Conservation (phyloP, 495 filamentous ascomycete genomes). For the Coniosporium apollinis region DNA sequence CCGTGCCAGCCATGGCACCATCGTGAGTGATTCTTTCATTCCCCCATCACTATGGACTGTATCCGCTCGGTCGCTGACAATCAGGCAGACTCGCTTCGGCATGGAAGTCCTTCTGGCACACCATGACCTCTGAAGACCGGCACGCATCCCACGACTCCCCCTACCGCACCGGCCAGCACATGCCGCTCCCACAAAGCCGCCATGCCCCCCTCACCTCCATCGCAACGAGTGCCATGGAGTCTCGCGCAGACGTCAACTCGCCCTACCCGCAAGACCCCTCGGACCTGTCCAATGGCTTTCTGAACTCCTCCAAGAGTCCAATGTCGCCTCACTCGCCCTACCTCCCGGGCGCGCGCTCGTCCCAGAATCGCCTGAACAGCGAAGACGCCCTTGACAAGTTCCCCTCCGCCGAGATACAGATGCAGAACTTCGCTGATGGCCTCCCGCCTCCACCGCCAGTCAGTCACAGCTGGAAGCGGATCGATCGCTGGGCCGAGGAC, state of each 20-base stretch:
- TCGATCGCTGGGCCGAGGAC: slow-evolving; percentile 84
- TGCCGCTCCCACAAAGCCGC: slow-evolving; percentile 23
- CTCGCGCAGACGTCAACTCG: slow-evolving; percentile 36
- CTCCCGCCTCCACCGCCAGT: slow-evolving; percentile 79
- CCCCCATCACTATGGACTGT: too few species aligned
- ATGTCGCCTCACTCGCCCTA: slow-evolving; percentile 52
- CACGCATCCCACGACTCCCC: slow-evolving; percentile 28
- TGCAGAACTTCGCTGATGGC: slow-evolving; percentile 91
- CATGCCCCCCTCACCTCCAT: slow-evolving; percentile 22
- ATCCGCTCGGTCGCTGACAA: too few species aligned
- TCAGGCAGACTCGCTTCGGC: slow-evolving; percentile 44
- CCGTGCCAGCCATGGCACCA: too few species aligned
- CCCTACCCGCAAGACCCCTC: slow-evolving; percentile 42
- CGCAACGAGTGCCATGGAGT: slow-evolving; percentile 52
- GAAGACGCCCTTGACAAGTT: slow-evolving; percentile 47
- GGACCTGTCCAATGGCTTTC: slow-evolving; percentile 33
- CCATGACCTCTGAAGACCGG: slow-evolving; percentile 55
- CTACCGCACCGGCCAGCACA: slow-evolving; percentile 23
- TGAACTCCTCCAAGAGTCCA: slow-evolving; percentile 40
- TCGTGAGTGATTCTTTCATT: too few species aligned
- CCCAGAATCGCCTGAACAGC: slow-evolving; percentile 38
- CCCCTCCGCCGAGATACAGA: slow-evolving; percentile 67
- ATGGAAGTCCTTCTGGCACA: slow-evolving; percentile 84
- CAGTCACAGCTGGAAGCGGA: slow-evolving; percentile 76
- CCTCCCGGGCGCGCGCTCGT: slow-evolving; percentile 75